Conservation (phyloP, 2,329 filamentous ascomycete genomes). For the Dactylellina sp. region DNA sequence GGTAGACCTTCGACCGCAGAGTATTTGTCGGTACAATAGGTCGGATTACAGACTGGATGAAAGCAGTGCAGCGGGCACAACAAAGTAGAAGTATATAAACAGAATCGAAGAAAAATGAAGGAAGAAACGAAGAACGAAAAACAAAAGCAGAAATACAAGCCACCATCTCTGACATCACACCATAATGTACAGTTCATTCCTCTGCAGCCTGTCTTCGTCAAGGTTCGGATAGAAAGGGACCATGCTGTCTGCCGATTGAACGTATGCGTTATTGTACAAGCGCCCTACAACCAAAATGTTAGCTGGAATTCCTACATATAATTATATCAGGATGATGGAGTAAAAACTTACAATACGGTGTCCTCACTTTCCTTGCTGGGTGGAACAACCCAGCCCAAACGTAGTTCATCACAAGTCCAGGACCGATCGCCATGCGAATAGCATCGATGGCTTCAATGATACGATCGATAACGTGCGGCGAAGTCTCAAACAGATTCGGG, state of each 20-base stretch:
- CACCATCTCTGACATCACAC: slow-evolving; percentile 68
- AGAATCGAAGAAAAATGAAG: slow-evolving; percentile 9
- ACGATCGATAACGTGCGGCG: slow-evolving; percentile 96
- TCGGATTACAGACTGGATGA: slow-evolving; percentile 31
- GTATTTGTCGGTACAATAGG: slow-evolving; percentile 50
- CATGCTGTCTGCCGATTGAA: slow-evolving; percentile 91
- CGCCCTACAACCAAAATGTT: slow-evolving; percentile 62
- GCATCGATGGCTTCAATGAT: slow-evolving; percentile 98
- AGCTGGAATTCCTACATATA: background rate
- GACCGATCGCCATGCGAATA: slow-evolving; percentile 90
- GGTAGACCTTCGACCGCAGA: slow-evolving; percentile 41
- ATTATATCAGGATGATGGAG: background rate
- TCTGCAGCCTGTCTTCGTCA: slow-evolving; percentile 80
- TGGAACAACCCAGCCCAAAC: slow-evolving; percentile 98
- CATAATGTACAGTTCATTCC: slow-evolving; percentile 85
- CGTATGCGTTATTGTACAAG: slow-evolving; percentile 96
- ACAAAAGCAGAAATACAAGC: slow-evolving; percentile 5
- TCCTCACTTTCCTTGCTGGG: slow-evolving; percentile 91
- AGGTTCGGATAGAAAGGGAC: slow-evolving; percentile 94
- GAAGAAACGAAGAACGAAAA: slow-evolving; percentile 4
- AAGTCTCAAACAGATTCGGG: slow-evolving; percentile 97
- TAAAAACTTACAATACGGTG: slow-evolving; percentile 81
- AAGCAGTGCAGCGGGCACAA: slow-evolving; percentile 1
- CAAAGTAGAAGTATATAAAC: slow-evolving; percentile 23
- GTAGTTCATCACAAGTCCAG: slow-evolving; percentile 95